Percentiles rank a stretch among this genome's conserved stretches.
phyloP scores from a whole-genome alignment of 495 filamentous ascomycete species.

The Aspergillus sparsus region DNA sequence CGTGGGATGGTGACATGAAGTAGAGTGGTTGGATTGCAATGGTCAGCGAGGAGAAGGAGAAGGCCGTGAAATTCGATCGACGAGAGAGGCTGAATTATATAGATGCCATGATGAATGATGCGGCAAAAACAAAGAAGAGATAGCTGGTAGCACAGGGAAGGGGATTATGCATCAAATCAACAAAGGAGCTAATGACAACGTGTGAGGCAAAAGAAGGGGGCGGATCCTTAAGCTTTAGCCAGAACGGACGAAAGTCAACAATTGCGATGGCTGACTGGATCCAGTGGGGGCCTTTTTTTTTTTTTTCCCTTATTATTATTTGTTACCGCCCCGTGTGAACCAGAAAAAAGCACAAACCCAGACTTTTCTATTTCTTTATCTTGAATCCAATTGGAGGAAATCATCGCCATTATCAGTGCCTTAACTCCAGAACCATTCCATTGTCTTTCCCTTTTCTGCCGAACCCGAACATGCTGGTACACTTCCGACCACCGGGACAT shows the following conservation, averaged over 20 bases:
- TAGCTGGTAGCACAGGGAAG: no score
- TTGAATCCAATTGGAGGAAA: no score
- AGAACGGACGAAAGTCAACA: background rate
- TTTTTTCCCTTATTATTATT: background rate
- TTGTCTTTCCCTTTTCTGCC: no score
- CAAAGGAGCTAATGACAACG: background rate
- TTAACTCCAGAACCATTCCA: no score
- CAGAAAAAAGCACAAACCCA: no score
- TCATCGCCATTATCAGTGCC: no score
- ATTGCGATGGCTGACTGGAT: background rate
- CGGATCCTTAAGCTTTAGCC: constrained; percentile 2
- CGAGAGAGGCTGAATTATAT: background rate
- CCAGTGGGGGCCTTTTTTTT: background rate
- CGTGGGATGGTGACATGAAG: constrained; percentile 33
- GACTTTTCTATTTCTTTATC: no score
- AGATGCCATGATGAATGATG: no score
- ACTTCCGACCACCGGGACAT: no score
- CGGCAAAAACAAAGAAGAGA: no score
- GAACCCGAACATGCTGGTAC: no score
- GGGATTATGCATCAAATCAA: background rate
- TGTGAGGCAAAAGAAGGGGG: background rate
- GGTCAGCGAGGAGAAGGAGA: background rate
- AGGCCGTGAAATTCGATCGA: background rate
- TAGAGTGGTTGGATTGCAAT: constrained; percentile 12
- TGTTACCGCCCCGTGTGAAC: no score